A percentile compares a stretch with the other conserved stretches of the same genome.
Evolutionary conservation across 208 protist genomes (phyloP).

Genomic region (Entamoeba moshkovskii): DNA sequence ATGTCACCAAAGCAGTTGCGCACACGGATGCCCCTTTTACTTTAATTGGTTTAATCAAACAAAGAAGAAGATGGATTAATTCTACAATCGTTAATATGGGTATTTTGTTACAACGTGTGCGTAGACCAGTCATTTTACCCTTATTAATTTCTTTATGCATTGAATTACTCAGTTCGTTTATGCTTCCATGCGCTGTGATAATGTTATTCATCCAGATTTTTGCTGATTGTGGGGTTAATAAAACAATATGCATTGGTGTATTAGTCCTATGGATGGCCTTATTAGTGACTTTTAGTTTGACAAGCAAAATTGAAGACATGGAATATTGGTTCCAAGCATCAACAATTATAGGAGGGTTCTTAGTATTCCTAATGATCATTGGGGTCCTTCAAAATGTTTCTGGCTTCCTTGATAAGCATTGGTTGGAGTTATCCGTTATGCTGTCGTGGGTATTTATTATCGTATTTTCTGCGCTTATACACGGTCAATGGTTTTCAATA

Average conservation of each 20-base stretch:
- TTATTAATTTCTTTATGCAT: background rate
- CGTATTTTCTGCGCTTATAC: background rate
- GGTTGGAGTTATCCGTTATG: background rate
- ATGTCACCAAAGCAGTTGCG: background rate
- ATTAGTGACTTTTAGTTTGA: background rate
- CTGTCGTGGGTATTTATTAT: constrained; percentile 1
- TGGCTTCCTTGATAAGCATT: background rate
- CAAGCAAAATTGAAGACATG: background rate
- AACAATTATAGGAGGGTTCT: background rate
- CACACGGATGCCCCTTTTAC: background rate
- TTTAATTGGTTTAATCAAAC: background rate
- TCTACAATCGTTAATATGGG: background rate
- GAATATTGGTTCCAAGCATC: constrained; percentile 4
- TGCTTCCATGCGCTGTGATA: background rate
- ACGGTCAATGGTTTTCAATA: background rate
- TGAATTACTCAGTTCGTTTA: background rate
- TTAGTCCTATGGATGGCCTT: background rate
- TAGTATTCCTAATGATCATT: background rate
- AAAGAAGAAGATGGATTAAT: background rate
- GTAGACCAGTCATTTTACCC: background rate
- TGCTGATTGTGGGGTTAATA: background rate
- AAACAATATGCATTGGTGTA: background rate
- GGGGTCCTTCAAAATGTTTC: background rate
- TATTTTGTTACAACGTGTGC: background rate
- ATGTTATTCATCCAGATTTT: background rate